Evolutionary conservation across 257 asterid genomes (phyloP).

Genomic region (Scutellaria minor): DNA sequence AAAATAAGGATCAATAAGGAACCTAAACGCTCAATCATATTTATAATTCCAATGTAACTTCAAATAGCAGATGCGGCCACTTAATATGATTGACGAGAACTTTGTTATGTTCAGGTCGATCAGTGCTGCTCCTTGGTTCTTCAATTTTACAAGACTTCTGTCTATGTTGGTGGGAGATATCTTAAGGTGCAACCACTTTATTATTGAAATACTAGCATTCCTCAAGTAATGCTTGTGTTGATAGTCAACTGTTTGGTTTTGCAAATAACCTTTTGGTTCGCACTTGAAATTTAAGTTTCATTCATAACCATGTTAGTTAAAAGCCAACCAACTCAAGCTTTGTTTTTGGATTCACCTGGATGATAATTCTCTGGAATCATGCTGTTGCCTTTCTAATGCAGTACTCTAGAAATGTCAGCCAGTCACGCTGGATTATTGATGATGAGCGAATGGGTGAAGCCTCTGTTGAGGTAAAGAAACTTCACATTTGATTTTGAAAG

Average conservation of each 20-base stretch:
- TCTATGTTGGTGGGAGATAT: constrained; percentile 93
- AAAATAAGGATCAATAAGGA: constrained; percentile 6
- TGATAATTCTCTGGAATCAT: constrained; percentile 16
- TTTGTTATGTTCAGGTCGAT: constrained; percentile 54
- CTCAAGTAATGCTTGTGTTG: constrained; percentile 14
- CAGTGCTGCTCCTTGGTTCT: constrained; percentile 59
- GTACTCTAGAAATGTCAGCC: constrained; percentile 96
- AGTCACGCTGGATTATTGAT: constrained; percentile 92
- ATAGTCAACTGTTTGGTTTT: constrained; percentile 9
- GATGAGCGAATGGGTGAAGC: constrained; percentile 99
- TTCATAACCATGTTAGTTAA: background rate
- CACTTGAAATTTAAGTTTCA: constrained; percentile 3
- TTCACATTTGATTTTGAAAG: constrained; percentile 23
- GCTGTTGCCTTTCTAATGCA: constrained; percentile 44
- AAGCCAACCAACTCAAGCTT: background rate
- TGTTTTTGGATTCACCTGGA: constrained; percentile 1
- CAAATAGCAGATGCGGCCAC: background rate
- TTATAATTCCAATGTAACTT: constrained; percentile 14
- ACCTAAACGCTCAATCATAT: constrained; percentile 4
- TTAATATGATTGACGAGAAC: constrained; percentile 20
- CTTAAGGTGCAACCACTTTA: constrained; percentile 66
- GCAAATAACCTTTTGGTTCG: background rate
- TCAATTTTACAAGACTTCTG: constrained; percentile 66
- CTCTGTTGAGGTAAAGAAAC: constrained; percentile 76
- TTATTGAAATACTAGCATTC: constrained; percentile 8